Evolutionary conservation across 192 early-diverging fungal species (phyloP).

Genomic region (Pecoramyces ruminantium): DNA sequence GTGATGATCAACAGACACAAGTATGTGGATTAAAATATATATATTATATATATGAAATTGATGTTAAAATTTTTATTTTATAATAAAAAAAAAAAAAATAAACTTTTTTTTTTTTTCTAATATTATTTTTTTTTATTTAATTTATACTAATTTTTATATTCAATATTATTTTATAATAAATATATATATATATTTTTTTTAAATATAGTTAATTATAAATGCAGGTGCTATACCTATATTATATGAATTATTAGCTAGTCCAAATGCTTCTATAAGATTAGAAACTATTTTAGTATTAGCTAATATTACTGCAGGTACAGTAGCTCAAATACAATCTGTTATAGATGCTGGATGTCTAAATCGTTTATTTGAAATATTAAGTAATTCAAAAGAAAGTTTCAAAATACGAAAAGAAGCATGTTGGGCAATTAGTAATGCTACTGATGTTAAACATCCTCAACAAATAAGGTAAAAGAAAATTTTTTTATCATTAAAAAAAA

Average conservation of each 20-base stretch:
- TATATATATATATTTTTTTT: too few relatives aligned
- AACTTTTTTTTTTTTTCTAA: too few relatives aligned
- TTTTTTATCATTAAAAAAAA: slow-evolving; percentile 9
- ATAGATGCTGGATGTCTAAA: slow-evolving; percentile 25
- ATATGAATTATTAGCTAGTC: slow-evolving; percentile 67
- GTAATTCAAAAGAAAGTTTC: slow-evolving; percentile 27
- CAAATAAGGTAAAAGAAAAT: slow-evolving; percentile 13
- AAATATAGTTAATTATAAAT: slow-evolving; percentile 49
- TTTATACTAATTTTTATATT: too few relatives aligned
- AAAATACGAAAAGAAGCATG: slow-evolving; percentile 30
- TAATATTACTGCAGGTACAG: slow-evolving; percentile 25
- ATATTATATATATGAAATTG: neutral
- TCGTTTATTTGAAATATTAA: slow-evolving; percentile 14
- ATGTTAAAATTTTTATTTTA: too few relatives aligned
- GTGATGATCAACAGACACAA: slow-evolving; percentile 82
- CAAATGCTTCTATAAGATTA: slow-evolving; percentile 26
- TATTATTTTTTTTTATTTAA: too few relatives aligned
- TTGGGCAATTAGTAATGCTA: slow-evolving; percentile 29
- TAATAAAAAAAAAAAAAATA: neutral
- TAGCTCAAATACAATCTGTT: slow-evolving; percentile 23
- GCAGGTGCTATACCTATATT: slow-evolving; percentile 82
- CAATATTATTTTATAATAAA: too few relatives aligned
- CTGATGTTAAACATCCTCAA: slow-evolving; percentile 12
- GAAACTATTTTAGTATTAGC: slow-evolving; percentile 32
- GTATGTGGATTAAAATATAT: slow-evolving; percentile 8